Evolutionary conservation across 345 rosid species (phyloP), one percentile per base, ranked within the genome.

Genomic region (Aurinia saxatilis): DNA sequence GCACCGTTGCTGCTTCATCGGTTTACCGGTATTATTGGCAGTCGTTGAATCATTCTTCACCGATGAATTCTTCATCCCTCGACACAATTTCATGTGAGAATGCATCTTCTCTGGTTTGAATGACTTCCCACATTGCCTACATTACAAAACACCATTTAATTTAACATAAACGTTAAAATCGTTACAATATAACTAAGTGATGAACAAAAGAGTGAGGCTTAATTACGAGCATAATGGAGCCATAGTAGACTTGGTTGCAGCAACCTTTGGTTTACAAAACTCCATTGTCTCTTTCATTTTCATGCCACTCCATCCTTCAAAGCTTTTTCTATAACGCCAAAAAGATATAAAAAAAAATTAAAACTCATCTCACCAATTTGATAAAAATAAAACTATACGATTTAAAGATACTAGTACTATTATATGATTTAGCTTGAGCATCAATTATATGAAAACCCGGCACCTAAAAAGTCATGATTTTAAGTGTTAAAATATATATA

Each of bases 181-280:
- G 1, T 40, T 10, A n/a, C 19, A 19, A 47, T 14, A 57, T 17
- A 7, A 55, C 11, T 2, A 36, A 41, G 57, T 10, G 65, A 30
- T 38, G 38, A 30, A 48, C 2, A 21, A 27, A 5, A 14, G 3
- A 50, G 44, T 19, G 25, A 34, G 39, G 41, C 87, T 85, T 80
- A 82, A 92, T 85, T 80, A 83, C 96, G 81, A 78, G 84, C 96
- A 85, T 53, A 61, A 68, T 3, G 96, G 96, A 45, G 71, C 73
- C 21, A 75, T 73, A 4, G 56, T 67, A 33, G 90, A 37, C 29
- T 53, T 69, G 50, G 19, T 69, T 62, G 49, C 11, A 36, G 48
- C 16, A 44, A 36, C 84, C 70, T 66, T 81, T 41, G 71, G 48
- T 50, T 57, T 57, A 37, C 68, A 71, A 18, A 60, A 72, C 45